Conservation (phyloP, 495 filamentous ascomycete genomes). For the Aspergillus heteromorphus region DNA sequence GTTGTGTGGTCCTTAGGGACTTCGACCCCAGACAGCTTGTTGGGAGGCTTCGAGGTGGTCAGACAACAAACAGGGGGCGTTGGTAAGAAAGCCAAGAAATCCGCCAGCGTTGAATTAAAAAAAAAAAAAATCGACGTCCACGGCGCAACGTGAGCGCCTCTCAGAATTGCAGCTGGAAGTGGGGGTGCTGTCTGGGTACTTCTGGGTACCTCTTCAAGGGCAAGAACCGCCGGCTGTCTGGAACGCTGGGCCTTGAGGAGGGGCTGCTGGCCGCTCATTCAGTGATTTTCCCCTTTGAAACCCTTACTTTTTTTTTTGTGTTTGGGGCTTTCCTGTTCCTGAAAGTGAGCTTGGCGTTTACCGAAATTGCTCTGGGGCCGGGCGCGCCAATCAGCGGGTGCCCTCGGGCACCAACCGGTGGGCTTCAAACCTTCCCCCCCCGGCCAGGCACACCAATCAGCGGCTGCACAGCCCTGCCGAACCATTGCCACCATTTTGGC, state of each 20-base stretch:
- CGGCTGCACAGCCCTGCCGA: background rate
- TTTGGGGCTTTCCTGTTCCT: constrained; percentile 29
- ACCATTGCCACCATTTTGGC: constrained; percentile 13
- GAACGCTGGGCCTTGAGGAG: background rate
- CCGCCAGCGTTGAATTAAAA: background rate
- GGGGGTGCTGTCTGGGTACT: background rate
- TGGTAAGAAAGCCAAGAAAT: background rate
- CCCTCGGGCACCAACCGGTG: constrained; percentile 2
- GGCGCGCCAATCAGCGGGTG: constrained; percentile 13
- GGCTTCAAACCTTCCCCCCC: constrained; percentile 10
- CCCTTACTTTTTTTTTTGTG: constrained; percentile 10
- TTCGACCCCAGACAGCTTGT: background rate
- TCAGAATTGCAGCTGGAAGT: background rate
- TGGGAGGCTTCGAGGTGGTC: no score
- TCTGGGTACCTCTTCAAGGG: background rate
- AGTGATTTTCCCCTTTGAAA: background rate
- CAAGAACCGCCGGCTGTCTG: background rate
- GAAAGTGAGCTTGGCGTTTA: constrained; percentile 17
- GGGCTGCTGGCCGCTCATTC: background rate
- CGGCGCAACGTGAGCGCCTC: constrained; percentile 1
- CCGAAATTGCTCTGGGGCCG: constrained; percentile 16
- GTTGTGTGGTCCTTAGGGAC: no score
- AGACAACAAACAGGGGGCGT: background rate
- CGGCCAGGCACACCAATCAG: constrained; percentile 22
- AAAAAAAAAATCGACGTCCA: background rate